Conservation (phyloP, 176 grass and related monocot species). For the Avena sativa region DNA sequence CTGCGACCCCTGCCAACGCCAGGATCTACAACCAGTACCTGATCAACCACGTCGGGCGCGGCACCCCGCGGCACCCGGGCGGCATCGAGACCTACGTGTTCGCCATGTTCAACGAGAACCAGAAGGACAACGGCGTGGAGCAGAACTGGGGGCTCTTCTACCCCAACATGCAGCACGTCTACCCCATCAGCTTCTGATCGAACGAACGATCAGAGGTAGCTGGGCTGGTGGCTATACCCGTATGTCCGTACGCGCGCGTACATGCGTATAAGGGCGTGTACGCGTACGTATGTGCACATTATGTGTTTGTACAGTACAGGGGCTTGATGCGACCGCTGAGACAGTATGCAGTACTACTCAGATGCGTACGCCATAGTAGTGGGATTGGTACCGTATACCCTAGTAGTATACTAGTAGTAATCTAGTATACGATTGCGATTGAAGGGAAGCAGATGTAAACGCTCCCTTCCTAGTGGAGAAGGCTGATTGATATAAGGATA, state of each 20-base stretch:
- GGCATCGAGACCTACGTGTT: conserved; percentile 71
- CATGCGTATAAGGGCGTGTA: background rate
- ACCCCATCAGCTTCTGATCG: conserved; percentile 67
- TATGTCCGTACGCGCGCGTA: background rate
- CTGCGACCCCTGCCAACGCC: conserved; percentile 44
- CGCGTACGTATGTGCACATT: conserved; percentile 20
- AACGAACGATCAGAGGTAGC: background rate
- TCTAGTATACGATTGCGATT: background rate
- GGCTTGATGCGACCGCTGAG: conserved; percentile 56
- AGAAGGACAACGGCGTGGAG: conserved; percentile 60
- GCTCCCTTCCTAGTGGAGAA: conserved; percentile 31
- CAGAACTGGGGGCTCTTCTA: conserved; percentile 87
- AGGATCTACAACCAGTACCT: conserved; percentile 78
- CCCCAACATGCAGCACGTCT: conserved; percentile 71
- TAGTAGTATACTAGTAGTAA: background rate
- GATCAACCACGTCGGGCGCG: conserved; percentile 58
- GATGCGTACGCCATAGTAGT: conserved; percentile 53
- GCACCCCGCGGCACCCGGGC: conserved; percentile 65
- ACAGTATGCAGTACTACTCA: conserved; percentile 25
- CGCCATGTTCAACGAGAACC: conserved; percentile 85
- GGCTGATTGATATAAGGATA: background rate
- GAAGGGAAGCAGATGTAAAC: background rate
- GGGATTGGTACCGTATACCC: background rate
- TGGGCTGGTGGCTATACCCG: background rate
- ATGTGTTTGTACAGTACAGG: conserved; percentile 36